Percentiles rank a stretch among this genome's conserved stretches.
These are phyloP conservation scores for Diplodia scrobiculata DNA, from an alignment of 2,329 filamentous ascomycete species.

Conservation along the genomic window DNA sequence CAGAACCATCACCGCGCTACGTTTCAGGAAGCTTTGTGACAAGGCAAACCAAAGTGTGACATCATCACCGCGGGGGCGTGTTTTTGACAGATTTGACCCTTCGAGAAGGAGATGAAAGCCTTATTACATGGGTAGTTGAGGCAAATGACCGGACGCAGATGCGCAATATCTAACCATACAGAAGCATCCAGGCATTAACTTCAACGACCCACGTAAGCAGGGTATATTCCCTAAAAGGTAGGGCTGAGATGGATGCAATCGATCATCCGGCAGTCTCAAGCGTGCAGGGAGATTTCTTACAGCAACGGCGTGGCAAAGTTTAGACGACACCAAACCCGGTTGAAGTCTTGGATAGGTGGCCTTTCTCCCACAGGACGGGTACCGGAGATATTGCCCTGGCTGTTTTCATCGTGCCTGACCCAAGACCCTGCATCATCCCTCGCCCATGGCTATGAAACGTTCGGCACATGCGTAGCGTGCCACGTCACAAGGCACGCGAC, in stretches of 20 bases:
- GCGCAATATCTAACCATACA: not conserved
- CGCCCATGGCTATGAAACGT: conserved; percentile 3
- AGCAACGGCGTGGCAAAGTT: not conserved
- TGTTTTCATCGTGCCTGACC: not conserved
- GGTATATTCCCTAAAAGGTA: too few relatives aligned
- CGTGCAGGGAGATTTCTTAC: not conserved
- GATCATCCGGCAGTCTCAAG: not conserved
- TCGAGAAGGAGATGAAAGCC: not conserved
- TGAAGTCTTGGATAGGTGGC: not conserved
- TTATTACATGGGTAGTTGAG: not conserved
- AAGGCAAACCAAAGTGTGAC: not conserved
- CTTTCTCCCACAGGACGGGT: not conserved
- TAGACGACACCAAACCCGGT: not conserved
- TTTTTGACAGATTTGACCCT: not conserved
- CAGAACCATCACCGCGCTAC: not conserved
- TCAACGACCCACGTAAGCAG: not conserved
- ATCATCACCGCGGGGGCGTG: not conserved
- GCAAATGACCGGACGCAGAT: not conserved
- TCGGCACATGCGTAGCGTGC: not conserved
- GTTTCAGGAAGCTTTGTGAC: not conserved
- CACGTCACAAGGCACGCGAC: not conserved
- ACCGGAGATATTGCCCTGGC: not conserved
- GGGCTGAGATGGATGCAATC: not conserved
- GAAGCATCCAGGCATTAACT: not conserved
- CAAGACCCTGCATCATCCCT: not conserved